Evolutionary conservation across 192 early-diverging fungal species (phyloP).

Genomic region (Phycomyces blakesleeanus): DNA sequence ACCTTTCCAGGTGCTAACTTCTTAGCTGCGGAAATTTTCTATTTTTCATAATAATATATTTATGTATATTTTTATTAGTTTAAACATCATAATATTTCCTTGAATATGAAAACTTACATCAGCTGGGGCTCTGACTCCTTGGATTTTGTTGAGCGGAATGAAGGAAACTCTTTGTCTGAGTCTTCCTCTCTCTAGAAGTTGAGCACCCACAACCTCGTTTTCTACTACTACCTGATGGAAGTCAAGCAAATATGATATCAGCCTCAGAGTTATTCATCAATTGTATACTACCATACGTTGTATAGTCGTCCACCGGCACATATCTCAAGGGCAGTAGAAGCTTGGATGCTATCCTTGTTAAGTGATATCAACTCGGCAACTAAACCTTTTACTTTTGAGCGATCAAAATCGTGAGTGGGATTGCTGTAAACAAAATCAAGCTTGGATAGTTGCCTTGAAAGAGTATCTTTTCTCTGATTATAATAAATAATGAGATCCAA

Average conservation of each 20-base stretch:
- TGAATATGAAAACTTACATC: conserved; percentile 26
- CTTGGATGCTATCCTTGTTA: conserved; percentile 59
- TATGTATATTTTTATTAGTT: conserved; percentile 35
- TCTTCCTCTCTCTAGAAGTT: conserved; percentile 75
- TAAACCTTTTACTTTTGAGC: conserved; percentile 85
- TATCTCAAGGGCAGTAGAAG: conserved; percentile 84
- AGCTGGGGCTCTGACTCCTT: conserved; percentile 47
- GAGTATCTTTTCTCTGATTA: conserved; percentile 44
- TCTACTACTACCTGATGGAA: conserved; percentile 79
- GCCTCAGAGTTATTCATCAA: too few species aligned
- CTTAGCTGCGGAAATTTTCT: conserved; percentile 70
- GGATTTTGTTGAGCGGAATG: conserved; percentile 96
- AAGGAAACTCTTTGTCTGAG: conserved; percentile 81
- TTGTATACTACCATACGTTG: conserved; percentile 54
- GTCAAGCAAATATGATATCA: conserved; percentile 4
- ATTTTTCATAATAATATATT: conserved; percentile 1
- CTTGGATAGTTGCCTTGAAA: conserved; percentile 51
- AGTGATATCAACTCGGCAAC: conserved; percentile 86
- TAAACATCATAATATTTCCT: background rate
- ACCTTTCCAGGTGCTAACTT: conserved; percentile 83
- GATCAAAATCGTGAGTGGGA: conserved; percentile 86
- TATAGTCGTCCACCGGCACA: conserved; percentile 92
- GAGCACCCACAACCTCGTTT: conserved; percentile 75
- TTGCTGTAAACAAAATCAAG: conserved; percentile 82
- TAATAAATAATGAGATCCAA: background rate